Evolutionary conservation across 306 rosid genomes (phyloP).

Genomic region (Trifolium pratense): DNA sequence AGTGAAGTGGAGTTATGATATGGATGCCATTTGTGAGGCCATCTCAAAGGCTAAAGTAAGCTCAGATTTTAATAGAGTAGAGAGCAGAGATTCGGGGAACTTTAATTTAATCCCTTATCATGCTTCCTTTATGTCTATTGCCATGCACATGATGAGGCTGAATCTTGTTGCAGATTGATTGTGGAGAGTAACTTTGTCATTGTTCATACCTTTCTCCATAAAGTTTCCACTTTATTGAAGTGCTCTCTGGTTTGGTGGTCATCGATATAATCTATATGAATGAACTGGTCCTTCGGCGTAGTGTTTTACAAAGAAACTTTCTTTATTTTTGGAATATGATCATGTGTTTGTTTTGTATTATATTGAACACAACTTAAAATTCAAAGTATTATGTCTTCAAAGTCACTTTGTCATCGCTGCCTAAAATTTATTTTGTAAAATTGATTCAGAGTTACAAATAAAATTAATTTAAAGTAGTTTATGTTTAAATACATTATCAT

Average conservation of each 20-base stretch:
- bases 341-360: too few relatives aligned
- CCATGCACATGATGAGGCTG: constrained; percentile 36
- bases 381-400: too few relatives aligned
- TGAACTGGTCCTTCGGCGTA: background rate
- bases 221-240: constrained; percentile 38
- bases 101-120: constrained; percentile 43
- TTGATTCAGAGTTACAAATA: too few relatives aligned
- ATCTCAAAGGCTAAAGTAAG: constrained; percentile 38
- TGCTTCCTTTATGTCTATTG: constrained; percentile 16
- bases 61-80: constrained; percentile 37
- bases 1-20: constrained; percentile 48
- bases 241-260: background rate
- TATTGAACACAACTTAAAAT: too few relatives aligned
- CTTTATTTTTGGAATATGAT: too few relatives aligned
- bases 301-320: background rate
- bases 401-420: too few relatives aligned
- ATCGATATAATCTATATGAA: too few relatives aligned
- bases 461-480: too few relatives aligned
- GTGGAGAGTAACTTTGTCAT: constrained; percentile 28
- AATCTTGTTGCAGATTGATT: background rate
- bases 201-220: constrained; percentile 9
- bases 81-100: constrained; percentile 27
- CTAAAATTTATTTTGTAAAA: too few relatives aligned
- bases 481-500: too few relatives aligned
- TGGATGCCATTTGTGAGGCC: constrained; percentile 43